Evolutionary conservation across 768 basidiomycete species (phyloP).

Genomic region (Agaricus subrufescens): DNA sequence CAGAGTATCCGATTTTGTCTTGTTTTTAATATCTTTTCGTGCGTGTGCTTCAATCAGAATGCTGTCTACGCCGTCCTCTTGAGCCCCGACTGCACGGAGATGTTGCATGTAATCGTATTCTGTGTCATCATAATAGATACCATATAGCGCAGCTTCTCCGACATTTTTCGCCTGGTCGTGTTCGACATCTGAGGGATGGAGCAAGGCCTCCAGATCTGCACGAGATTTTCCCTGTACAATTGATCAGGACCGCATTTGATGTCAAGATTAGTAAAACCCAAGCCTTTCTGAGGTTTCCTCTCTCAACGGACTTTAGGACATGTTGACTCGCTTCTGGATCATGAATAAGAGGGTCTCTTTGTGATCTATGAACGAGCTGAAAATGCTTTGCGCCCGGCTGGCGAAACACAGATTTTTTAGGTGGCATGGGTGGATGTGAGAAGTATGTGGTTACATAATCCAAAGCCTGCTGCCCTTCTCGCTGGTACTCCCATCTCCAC

Average conservation of each 20-base stretch:
- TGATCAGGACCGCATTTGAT: slow-evolving; percentile 3
- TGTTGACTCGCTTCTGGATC: slow-evolving; percentile 85
- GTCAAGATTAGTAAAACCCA: slow-evolving; percentile 6
- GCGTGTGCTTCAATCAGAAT: slow-evolving; percentile 75
- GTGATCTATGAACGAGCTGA: slow-evolving; percentile 95
- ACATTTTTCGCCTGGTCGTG: slow-evolving; percentile 48
- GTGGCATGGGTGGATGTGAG: slow-evolving; percentile 48
- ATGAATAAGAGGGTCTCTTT: slow-evolving; percentile 91
- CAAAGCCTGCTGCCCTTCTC: slow-evolving; percentile 21
- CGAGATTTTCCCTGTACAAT: slow-evolving; percentile 68
- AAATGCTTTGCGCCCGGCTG: slow-evolving; percentile 90
- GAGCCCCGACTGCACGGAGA: slow-evolving; percentile 69
- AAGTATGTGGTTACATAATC: slow-evolving; percentile 31
- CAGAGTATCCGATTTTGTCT: slow-evolving; percentile 35
- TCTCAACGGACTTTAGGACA: slow-evolving; percentile 82
- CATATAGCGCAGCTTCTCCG: slow-evolving; percentile 88
- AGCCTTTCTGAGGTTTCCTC: slow-evolving; percentile 70
- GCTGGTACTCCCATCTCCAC: slow-evolving; percentile 23
- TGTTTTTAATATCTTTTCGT: slow-evolving; percentile 28
- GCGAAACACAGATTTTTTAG: slow-evolving; percentile 78
- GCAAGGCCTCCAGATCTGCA: slow-evolving; percentile 65
- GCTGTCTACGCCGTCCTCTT: slow-evolving; percentile 79
- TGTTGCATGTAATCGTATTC: slow-evolving; percentile 99
- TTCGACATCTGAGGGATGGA: slow-evolving; percentile 41
- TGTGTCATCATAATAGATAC: slow-evolving; percentile 92